phyloP scores from a whole-genome alignment of 2,329 filamentous ascomycete genomes.

The Aspergillus ochraceoroseus region DNA sequence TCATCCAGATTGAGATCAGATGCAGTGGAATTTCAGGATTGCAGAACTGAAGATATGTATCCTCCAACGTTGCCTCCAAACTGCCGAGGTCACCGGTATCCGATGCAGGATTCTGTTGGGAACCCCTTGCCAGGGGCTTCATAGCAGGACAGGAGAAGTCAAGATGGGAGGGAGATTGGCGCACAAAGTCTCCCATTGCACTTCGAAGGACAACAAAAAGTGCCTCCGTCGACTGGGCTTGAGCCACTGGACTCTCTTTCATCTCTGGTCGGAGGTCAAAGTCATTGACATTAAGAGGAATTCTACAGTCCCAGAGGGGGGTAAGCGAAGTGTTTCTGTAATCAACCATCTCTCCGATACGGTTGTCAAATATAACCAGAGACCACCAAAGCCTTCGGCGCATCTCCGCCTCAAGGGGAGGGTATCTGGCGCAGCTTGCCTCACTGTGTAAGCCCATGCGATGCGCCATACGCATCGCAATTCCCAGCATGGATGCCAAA shows the following conservation, averaged over 20 bases:
- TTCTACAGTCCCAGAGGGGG: constrained; percentile 45
- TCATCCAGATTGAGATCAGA: constrained; percentile 47
- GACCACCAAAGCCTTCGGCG: constrained; percentile 71
- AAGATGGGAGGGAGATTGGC: constrained; percentile 41
- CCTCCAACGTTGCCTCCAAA: constrained; percentile 44
- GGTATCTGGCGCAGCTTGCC: constrained; percentile 43
- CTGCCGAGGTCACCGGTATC: constrained; percentile 29
- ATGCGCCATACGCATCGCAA: constrained; percentile 63
- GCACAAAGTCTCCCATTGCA: constrained; percentile 41
- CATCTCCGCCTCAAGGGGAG: constrained; percentile 61
- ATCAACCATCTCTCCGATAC: constrained; percentile 62
- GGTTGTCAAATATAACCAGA: constrained; percentile 62
- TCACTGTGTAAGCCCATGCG: constrained; percentile 66
- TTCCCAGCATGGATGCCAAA: constrained; percentile 56
- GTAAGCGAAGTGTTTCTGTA: constrained; percentile 37
- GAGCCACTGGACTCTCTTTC: constrained; percentile 29
- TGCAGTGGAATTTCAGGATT: constrained; percentile 43
- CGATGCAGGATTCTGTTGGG: not conserved
- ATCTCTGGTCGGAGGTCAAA: constrained; percentile 40
- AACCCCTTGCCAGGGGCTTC: constrained; percentile 25
- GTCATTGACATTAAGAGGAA: constrained; percentile 44
- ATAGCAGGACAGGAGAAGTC: constrained; percentile 45
- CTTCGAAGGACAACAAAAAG: constrained; percentile 44
- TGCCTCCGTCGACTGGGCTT: constrained; percentile 38
- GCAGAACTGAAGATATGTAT: constrained; percentile 45